Conservation (phyloP, 1,139 yeast species). For the Petasospora rhodanensis region DNA sequence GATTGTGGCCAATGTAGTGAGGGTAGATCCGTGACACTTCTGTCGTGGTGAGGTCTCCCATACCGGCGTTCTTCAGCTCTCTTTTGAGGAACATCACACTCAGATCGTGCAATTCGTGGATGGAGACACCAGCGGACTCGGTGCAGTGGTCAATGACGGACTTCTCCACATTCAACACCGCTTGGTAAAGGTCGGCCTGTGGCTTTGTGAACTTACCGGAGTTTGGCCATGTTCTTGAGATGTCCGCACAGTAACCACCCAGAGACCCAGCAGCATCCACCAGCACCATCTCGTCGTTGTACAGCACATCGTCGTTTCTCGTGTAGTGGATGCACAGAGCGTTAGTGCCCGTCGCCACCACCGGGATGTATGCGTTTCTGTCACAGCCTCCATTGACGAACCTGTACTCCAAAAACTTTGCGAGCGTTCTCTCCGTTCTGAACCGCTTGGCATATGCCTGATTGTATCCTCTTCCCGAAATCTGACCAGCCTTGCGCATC, state of each 20-base stretch:
- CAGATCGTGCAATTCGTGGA: conserved; percentile 73
- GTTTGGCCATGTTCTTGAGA: conserved; percentile 95
- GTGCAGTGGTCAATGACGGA: conserved; percentile 57
- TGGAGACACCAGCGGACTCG: conserved; percentile 44
- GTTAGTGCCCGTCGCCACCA: conserved; percentile 89
- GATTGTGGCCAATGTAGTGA: conserved; percentile 92
- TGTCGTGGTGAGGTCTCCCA: conserved; percentile 43
- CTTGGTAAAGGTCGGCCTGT: conserved; percentile 83
- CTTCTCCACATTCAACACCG: conserved; percentile 79
- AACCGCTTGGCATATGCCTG: conserved; percentile 70
- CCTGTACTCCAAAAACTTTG: conserved; percentile 77
- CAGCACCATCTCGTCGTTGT: conserved; percentile 75
- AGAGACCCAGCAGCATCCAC: conserved; percentile 94
- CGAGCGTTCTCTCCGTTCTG: conserved; percentile 69
- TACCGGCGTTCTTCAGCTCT: conserved; percentile 73
- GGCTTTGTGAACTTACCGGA: conserved; percentile 65
- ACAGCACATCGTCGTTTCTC: conserved; percentile 74
- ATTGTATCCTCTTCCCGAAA: conserved; percentile 80
- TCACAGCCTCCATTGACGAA: conserved; percentile 88
- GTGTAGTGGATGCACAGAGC: conserved; percentile 89
- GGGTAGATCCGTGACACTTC: conserved; percentile 72
- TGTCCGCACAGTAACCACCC: conserved; percentile 95
- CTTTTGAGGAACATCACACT: conserved; percentile 55
- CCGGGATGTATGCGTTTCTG: conserved; percentile 87
- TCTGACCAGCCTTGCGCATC: conserved; percentile 78